phyloP scores from a whole-genome alignment of 345 rosid species.

The Populus simonii region DNA sequence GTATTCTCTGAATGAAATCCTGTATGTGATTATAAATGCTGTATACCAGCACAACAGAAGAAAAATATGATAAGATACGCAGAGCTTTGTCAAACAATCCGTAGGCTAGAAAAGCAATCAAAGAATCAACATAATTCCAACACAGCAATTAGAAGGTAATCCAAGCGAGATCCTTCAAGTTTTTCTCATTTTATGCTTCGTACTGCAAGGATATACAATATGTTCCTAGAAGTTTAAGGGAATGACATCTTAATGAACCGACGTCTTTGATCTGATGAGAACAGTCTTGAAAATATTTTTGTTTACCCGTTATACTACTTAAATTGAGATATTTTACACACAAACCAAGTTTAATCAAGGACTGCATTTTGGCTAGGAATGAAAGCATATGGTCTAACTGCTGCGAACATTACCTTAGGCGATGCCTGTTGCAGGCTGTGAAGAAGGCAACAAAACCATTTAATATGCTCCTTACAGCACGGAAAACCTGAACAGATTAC shows the following conservation, averaged over 20 bases:
- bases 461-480: constrained; percentile 83
- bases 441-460: constrained; percentile 89
- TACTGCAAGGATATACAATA: background rate
- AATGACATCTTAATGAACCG: background rate
- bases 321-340: background rate
- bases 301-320: background rate
- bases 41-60: constrained; percentile 6
- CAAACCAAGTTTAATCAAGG: background rate
- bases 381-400: background rate
- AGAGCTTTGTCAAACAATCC: background rate
- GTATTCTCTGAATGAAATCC: constrained; percentile 26
- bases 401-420: constrained; percentile 63
- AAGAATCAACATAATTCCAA: background rate
- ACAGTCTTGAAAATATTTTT: background rate
- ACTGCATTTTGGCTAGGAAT: background rate
- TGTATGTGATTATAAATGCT: constrained; percentile 37
- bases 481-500: constrained; percentile 63
- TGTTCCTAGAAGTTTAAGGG: background rate
- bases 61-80: background rate
- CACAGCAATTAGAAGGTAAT: background rate
- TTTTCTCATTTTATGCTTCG: background rate
- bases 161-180: background rate
- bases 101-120: background rate
- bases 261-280: background rate
- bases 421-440: constrained; percentile 92